Base-by-base conservation (phyloP, 371 early-diverging fungal species). In the Syncephalastrum racemosum region DNA sequence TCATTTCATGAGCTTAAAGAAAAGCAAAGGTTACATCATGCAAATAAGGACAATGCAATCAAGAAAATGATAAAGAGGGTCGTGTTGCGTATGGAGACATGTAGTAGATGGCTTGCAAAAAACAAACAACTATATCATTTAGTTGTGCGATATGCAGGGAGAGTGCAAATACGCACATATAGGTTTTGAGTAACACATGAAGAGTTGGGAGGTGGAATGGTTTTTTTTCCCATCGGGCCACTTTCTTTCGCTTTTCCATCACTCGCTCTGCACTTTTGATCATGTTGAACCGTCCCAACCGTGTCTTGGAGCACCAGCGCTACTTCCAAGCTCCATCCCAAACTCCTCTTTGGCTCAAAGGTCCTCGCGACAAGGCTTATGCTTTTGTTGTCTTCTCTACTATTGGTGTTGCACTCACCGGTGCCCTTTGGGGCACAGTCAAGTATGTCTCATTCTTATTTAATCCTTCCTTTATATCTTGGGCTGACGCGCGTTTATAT, bases 201-300 rank as follows among this genome's bases (percentile, higher is more conserved):
- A 31, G 36, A 31, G 36, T 31, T 31, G 36, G 36, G 36, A 31
- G 36, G 36, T 31, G 8, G 36, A 31, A 31, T 31, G 36, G 36
- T 31, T 31, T 50, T 31, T 50, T 58, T 31, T 50, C 47, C 36
- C 46, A n/a, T 58, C 63, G 63, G 51, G n/a, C 46, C 46, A 40
- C 43, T 55, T 58, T 56, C 48, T 58, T 55, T 36, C 47, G 39
- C 23, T 18, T 71, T 40, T 61, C 52, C 40, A 18, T 46, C 47
- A 16, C 44, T 54, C 46, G 22, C 25, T 46, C n/a, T 39, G 4
- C 53, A 25, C 25, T 52, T 41, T 52, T 22, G 31, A 54, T n/a
- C 24, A 70, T 70, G 66, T 20, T 75, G 15, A 72, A 75, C 43
- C 56, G 64, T 52, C 70, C 66, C 4, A 75, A 72, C 56, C 58